A percentile compares a stretch with the other conserved stretches of the same genome.
phyloP scores from a whole-genome alignment of 306 rosid species.

The Elaeagnus macrophylla region DNA sequence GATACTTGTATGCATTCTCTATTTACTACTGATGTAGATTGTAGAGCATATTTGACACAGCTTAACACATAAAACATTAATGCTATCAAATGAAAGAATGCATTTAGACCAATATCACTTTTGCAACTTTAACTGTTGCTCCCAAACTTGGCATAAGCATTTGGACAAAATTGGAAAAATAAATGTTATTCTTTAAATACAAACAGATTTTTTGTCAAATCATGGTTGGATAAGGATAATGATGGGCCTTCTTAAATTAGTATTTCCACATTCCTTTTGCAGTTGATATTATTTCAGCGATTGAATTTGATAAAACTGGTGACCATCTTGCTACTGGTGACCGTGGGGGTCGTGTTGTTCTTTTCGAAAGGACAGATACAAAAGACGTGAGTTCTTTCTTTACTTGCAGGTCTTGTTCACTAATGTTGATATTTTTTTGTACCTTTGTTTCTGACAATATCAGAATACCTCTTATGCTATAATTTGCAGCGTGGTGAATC shows the following conservation, averaged over 20 bases:
- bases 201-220: neutral
- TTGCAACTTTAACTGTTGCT: constrained; percentile 4
- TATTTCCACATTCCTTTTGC: constrained; percentile 12
- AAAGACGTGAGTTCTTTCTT: constrained; percentile 41
- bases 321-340: constrained; percentile 69
- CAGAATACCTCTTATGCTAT: constrained; percentile 13
- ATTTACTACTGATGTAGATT: too few species aligned
- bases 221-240: constrained; percentile 11
- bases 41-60: too few species aligned
- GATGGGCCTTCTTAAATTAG: constrained; percentile 7
- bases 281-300: constrained; percentile 48
- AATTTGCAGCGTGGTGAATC: constrained; percentile 45
- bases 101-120: neutral
- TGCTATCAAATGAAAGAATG: neutral
- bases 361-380: constrained; percentile 40
- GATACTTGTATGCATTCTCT: too few species aligned
- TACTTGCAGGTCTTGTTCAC: constrained; percentile 6
- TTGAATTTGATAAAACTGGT: constrained; percentile 55
- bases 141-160: neutral
- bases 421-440: constrained; percentile 8
- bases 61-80: too few species aligned
- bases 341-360: constrained; percentile 62
- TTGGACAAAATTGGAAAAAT: neutral
- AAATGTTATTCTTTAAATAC: neutral
- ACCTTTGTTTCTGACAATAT: constrained; percentile 10